Base-by-base conservation (phyloP, 176 grass and related monocot species). In the Eleusine coracana region DNA sequence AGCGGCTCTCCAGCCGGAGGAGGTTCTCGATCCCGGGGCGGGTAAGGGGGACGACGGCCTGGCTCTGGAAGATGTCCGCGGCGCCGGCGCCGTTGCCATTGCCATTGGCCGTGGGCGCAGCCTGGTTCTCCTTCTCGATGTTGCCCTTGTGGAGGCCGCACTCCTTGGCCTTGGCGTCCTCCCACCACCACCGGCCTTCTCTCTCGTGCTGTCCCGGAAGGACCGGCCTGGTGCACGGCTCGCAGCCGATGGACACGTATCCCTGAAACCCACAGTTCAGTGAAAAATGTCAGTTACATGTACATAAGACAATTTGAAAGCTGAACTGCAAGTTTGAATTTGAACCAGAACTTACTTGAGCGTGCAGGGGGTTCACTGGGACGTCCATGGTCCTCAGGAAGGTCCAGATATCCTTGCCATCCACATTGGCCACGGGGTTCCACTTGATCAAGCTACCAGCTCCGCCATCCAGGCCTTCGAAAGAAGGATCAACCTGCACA, bases 141-240 rank as follows among this genome's bases (percentile, higher is more conserved):
- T 98, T 98, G 34, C 96, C 96, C 82, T 98, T 98, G 88, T 98
- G 96, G 18, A 98, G 92, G 44, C 96, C 96, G 20, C 96, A 98
- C 84, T 98, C 95, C 88, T 98, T 98, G 38, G 96, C 96, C 85
- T 78, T 95, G 36, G 92, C 88, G 80, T 98, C 96, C 82, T 98
- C 96, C 95, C 96, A 98, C 96, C 96, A 98, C 96, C 96, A 98
- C 72, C 96, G 81, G 28, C 96, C 92, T 89, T 98, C 95, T 23
- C 96, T 85, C 87, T 98, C 96, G 48, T 98, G 96, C 66, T 95
- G 96, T 66, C 96, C 90, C 3, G 96, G 96, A 72, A 98, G 40
- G 18, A 98, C 92, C 0, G 96, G 96, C 52, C 95, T 95, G 27
- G 96, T 98, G 92, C 96, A 98, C 13, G 96, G 96, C 87, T 98